Base-by-base conservation (phyloP, 1,139 yeast species). In the Casaregolazyma suthepensis region DNA sequence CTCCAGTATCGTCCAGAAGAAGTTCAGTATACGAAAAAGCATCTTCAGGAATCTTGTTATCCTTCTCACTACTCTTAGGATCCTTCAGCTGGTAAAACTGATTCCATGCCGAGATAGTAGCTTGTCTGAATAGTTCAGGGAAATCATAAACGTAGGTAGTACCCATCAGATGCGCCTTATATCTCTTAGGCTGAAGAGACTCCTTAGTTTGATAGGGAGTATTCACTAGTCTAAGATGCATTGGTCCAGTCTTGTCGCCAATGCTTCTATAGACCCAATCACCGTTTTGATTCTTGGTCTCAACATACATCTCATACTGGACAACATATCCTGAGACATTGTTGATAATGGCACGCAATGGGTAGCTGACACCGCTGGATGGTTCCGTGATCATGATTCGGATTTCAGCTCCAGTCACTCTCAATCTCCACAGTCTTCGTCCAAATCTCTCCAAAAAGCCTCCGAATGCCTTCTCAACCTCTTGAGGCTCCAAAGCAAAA, bases 81-180 rank as follows among this genome's bases (percentile, higher is more conserved):
- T 19, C 46, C 23, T 31, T 45, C 44, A 44, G 31, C 7, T 50
- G 45, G 50, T 71, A 67, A 62, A 75, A 72, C 59, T 80, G 80
- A 70, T 85, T 85, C 99, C 99, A 93, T 71, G 84, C 85, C 35
- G 93, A 79, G 56, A 81, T 73, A 50, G 88, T 80, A 40, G 96
- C 96, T 76, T 93, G 98, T 66, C 94, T 89, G 86, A 94, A 93
- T 66, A 93, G 76, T 70, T 93, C 99, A 52, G 99, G 99, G 93
- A 93, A 94, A 73, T 93, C 99, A 69, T 94, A 94, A 51, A 89
- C 96, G 68, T 89, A 93, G 22, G 99, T 91, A 17, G 99, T 93
- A 60, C 99, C 99, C 93, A 93, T 87, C 67, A 89, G 81, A 74
- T 93, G 98, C 49, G 99, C 99, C 76, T 87, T 88, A 77, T 94